Base-by-base conservation (phyloP, 345 rosid genomes). In the Mercurialis annua region DNA sequence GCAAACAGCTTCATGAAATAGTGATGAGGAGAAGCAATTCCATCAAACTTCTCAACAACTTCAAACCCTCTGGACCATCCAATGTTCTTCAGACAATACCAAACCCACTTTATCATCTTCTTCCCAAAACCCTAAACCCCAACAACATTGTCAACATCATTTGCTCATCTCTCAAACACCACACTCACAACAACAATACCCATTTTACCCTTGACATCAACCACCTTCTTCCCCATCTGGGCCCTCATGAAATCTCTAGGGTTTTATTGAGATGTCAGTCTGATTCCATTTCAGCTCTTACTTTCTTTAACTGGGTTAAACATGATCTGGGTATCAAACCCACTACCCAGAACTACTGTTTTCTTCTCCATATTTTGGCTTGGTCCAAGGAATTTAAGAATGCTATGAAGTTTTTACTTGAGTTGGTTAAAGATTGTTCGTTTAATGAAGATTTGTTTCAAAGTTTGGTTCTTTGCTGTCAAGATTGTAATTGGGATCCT, bases 211-310 rank as follows among this genome's bases (percentile, higher is more conserved):
- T 66, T 57, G 59, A 60, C 20, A 31, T 51, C 31, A 59, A 50
- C 21, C 61, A 58, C 5, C 66, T 72, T 34, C 65, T 72, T 40
- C 16, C 71, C 31, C 62, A 72, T 72, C 48, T 73, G 68, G 77
- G 67, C 53, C 5, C 68, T 18, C 9, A 46, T 67, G 68, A 62
- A 62, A 73, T 73, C 56, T 67, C 68, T 5, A 53, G 72, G 68
- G 72, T 73, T 53, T 46, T 73, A 31, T 67, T 73, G 59, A 73
- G 72, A 64, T 73, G 77, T 27, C 77, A 67, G 17, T 67, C 77
- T 46, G 72, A 73, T 64, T 23, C 72, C 24, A 5, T 50, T 62
- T 53, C 77, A 17, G 72, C 77, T 31, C 29, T 73, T 14, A 67
- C 77, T 62, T 67, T 73, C 68, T 73, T 73, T 30, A 67, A 61